phyloP scores from a whole-genome alignment of 768 basidiomycete genomes.

The Pleurotus eryngii region DNA sequence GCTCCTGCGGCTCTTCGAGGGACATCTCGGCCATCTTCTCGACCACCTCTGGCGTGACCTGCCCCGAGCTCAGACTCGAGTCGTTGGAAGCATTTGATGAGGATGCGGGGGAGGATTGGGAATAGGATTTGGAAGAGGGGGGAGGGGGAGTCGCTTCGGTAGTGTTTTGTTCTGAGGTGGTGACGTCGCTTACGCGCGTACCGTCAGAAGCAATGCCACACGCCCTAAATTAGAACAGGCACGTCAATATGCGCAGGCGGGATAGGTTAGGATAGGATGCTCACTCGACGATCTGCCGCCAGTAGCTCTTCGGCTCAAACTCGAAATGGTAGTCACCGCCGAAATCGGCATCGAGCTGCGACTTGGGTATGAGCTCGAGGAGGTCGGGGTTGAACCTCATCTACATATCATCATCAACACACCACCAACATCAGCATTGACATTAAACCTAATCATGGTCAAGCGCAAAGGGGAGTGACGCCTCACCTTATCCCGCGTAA shows the following conservation, averaged over 20 bases:
- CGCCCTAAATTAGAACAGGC: slow-evolving; percentile 31
- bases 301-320: slow-evolving; percentile 73
- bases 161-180: background rate
- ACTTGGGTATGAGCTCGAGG: slow-evolving; percentile 65
- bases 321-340: slow-evolving; percentile 74
- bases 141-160: background rate
- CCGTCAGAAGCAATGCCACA: slow-evolving; percentile 58
- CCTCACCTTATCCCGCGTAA: slow-evolving; percentile 81
- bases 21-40: slow-evolving; percentile 3
- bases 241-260: background rate
- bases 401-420: slow-evolving; percentile 27
- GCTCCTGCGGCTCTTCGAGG: background rate
- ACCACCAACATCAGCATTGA: background rate
- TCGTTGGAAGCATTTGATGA: background rate
- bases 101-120: background rate
- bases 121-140: background rate
- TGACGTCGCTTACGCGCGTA: slow-evolving; percentile 32
- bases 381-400: slow-evolving; percentile 90
- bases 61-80: background rate
- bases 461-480: background rate
- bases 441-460: background rate
- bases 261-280: slow-evolving; percentile 16
- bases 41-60: background rate
- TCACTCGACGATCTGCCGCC: slow-evolving; percentile 74
- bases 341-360: slow-evolving; percentile 81